A percentile compares a stretch with the other conserved stretches of the same genome.
phyloP scores from a whole-genome alignment of 1,284 basidiomycete genomes.

The Sanghuangporus sanghuang region DNA sequence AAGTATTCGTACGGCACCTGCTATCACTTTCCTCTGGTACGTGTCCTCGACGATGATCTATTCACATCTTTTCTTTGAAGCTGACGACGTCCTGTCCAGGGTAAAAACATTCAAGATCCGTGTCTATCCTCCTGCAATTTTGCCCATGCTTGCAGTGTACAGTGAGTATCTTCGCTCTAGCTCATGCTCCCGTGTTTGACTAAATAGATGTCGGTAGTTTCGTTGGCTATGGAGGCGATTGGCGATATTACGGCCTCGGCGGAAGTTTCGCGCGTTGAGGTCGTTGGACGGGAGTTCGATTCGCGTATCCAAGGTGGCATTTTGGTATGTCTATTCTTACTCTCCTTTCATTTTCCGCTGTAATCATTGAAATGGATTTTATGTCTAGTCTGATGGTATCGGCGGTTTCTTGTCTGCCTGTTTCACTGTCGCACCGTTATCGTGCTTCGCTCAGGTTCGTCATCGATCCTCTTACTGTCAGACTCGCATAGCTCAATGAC shows the following conservation, averaged over 20 bases:
- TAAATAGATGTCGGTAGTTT: constrained; percentile 36
- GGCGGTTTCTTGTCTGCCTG: constrained; percentile 71
- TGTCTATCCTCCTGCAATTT: constrained; percentile 76
- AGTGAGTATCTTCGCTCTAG: constrained; percentile 31
- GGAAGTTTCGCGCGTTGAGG: constrained; percentile 70
- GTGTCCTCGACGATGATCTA: background rate
- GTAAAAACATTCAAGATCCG: constrained; percentile 75
- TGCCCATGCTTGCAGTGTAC: constrained; percentile 83
- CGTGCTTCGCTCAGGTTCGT: constrained; percentile 68
- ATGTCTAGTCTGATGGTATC: constrained; percentile 59
- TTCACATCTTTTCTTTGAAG: background rate
- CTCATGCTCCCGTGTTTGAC: background rate
- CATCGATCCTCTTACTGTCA: background rate
- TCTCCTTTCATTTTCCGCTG: background rate
- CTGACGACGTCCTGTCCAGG: constrained; percentile 33
- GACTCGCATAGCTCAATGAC: background rate
- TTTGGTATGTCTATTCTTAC: constrained; percentile 42
- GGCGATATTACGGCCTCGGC: constrained; percentile 84
- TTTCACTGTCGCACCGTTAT: constrained; percentile 77
- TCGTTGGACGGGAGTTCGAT: constrained; percentile 72
- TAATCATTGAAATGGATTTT: background rate
- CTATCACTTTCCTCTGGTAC: constrained; percentile 76
- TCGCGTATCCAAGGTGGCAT: constrained; percentile 82
- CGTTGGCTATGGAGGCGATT: constrained; percentile 78
- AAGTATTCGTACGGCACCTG: constrained; percentile 60